These are phyloP conservation scores for Cucurbitaria berberidis DNA, from an alignment of 2,329 filamentous ascomycete species.

Conservation along the genomic window DNA sequence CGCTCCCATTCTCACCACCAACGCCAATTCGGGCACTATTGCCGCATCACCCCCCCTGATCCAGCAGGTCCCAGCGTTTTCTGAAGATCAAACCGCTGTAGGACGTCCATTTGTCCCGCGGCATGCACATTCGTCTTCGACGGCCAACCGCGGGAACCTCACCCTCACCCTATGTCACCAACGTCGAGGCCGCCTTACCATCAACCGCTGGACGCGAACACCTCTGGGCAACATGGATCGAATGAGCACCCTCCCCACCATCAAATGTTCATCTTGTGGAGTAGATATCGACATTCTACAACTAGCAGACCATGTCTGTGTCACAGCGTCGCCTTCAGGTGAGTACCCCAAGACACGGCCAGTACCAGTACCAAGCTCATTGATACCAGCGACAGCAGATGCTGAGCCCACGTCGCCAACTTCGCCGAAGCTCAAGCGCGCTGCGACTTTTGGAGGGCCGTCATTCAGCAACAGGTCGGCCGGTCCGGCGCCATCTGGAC, in stretches of 20 bases:
- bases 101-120: constrained; percentile 28
- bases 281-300: constrained; percentile 78
- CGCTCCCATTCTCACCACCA: constrained; percentile 41
- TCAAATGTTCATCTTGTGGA: constrained; percentile 50
- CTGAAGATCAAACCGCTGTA: constrained; percentile 38
- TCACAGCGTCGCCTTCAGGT: constrained; percentile 48
- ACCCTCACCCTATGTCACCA: constrained; percentile 34
- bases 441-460: constrained; percentile 37
- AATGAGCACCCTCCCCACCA: constrained; percentile 44
- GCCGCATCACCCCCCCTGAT: constrained; percentile 40
- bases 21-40: constrained; percentile 42
- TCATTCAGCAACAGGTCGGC: constrained; percentile 38
- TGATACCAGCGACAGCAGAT: constrained; percentile 21
- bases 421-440: constrained; percentile 40
- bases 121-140: constrained; percentile 27
- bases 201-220: constrained; percentile 23
- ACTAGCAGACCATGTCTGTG: constrained; percentile 85
- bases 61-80: constrained; percentile 33
- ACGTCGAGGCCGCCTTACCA: constrained; percentile 23
- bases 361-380: constrained; percentile 8
- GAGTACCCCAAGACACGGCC: constrained; percentile 45
- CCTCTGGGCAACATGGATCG: constrained; percentile 29
- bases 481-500: constrained; percentile 49
- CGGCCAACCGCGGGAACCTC: constrained; percentile 16
- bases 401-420: constrained; percentile 12